Evolutionary conservation across 805 yeast species (phyloP).

Genomic region (Lipomyces sp.): DNA sequence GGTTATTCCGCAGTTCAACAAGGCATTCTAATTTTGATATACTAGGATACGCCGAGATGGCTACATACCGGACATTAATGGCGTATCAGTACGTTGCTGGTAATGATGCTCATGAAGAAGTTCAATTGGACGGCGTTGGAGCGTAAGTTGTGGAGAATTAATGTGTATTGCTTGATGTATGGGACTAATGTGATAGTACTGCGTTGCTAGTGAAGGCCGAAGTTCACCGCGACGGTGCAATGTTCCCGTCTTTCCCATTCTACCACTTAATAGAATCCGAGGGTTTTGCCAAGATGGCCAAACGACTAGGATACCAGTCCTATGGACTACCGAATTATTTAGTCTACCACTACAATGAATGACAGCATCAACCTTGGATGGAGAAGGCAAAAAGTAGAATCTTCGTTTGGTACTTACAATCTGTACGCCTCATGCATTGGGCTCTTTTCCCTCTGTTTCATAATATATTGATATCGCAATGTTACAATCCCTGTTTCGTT

Average conservation of each 20-base stretch:
- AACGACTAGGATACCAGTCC: constrained; percentile 87
- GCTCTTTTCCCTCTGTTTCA: background rate
- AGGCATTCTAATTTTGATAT: background rate
- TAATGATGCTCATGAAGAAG: constrained; percentile 63
- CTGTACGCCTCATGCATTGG: background rate
- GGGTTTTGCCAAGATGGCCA: constrained; percentile 96
- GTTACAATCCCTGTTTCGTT: background rate
- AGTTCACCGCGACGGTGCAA: constrained; percentile 98
- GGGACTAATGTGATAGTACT: constrained; percentile 54
- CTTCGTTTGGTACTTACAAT: background rate
- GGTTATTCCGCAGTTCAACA: background rate
- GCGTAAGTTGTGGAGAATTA: constrained; percentile 45
- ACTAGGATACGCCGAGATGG: constrained; percentile 71
- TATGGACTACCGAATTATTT: constrained; percentile 93
- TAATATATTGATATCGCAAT: background rate
- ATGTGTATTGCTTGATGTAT: background rate
- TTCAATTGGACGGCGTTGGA: constrained; percentile 95
- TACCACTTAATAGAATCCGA: constrained; percentile 96
- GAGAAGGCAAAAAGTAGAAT: background rate
- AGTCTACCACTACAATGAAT: constrained; percentile 88
- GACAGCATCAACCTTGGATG: constrained; percentile 6
- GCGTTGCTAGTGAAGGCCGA: constrained; percentile 95
- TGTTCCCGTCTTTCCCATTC: constrained; percentile 99
- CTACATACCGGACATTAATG: constrained; percentile 94
- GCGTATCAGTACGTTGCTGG: constrained; percentile 77